Evolutionary conservation across 768 basidiomycete species (phyloP), one percentile per base, ranked within the genome.

Genomic region (Cystofilobasidium capitatum): DNA sequence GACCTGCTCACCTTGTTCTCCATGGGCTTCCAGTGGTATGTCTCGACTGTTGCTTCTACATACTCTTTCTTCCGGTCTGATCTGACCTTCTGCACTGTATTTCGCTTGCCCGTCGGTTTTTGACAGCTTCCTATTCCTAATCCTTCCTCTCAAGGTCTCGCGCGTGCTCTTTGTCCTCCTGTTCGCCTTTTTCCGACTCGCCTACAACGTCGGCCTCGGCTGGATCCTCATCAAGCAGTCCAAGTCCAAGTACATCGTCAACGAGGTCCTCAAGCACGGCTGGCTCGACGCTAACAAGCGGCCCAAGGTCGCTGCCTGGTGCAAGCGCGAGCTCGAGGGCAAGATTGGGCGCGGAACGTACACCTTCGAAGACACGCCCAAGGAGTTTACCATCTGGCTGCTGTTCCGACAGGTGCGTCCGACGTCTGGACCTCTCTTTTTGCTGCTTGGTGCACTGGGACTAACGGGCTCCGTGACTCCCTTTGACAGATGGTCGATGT

Each of bases 301-400:
- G 31, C 88, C 91, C 0, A 76, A 72, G 9, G 88, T 66, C 82
- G 88, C 66, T 73, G 80, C 62, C 47, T 99, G 96, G 96, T 89
- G 96, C 73, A 82, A 86, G 70, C 82, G 82, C 58, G 91, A 98
- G 73, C 81, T 97, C 2, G 84, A 81, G 22, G 89, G 86, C 24
- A 97, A 96, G 81, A 92, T 97, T 90, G 92, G 91, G 47, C 85
- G 85, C 70, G 90, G 90, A 71, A 61, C 59, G 6, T 98, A 96
- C 76, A 87, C 87, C 6, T 94, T 94, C 75, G 88, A 96, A 73
- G 90, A 91, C 72, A 82, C 94, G 20, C 93, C 93, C 0, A 75
- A 91, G 44, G 93, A 97, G 76, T 97, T 94, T 78, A 98, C 97
- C 73, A 84, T 89, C 0, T 99, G 94, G 96, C 81, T 99, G 36